Evolutionary conservation across 768 basidiomycete species (phyloP), one percentile per base, ranked within the genome.

Genomic region (Suillus lakei): DNA sequence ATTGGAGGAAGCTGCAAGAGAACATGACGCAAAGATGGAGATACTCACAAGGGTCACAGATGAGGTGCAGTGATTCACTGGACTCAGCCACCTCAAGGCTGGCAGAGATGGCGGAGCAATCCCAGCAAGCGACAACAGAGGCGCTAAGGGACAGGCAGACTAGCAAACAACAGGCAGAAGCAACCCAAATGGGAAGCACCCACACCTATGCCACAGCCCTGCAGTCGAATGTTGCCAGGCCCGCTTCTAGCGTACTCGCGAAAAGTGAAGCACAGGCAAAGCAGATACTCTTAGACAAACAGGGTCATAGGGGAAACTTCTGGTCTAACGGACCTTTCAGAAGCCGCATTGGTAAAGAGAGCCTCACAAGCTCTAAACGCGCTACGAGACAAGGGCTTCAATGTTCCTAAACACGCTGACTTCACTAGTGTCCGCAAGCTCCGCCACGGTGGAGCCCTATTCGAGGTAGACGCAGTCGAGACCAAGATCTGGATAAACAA

Each of bases 401-500:
- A 39, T 15, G 21, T 16, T 13, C 43, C 46, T 48, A 28, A 56
- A 30, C 30, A 36, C 3, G 51, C 39, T 12, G 43, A 4, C 13
- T 58, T 69, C 44, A 6, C 43, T 4, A 34, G 32, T 16, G 64
- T 30, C n/a, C 23, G 61, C 7, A 51, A 30, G 13, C 60, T 69
- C 12, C 16, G 58, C 16, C 53, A 63, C 18, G 71, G 72, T 2
- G 66, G 63, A 0, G 44, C 72, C 0, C 12, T 71, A 0, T 66
- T 66, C 36, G 65, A 70, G 13, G 21, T 74, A 2, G 63, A 63
- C 30, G 39, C 10, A 38, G 5, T 38, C 32, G 10, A 38, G 5
- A 38, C 36, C 2, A 38, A 38, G 9, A 9, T 9, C 36, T 38
- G 36, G 36, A 4, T 36, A 59, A 32, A 32, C 32, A 32, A 3